These are phyloP conservation scores for Clarireedia paspali DNA, from an alignment of 2,329 filamentous ascomycete genomes.

Conservation along the genomic window DNA sequence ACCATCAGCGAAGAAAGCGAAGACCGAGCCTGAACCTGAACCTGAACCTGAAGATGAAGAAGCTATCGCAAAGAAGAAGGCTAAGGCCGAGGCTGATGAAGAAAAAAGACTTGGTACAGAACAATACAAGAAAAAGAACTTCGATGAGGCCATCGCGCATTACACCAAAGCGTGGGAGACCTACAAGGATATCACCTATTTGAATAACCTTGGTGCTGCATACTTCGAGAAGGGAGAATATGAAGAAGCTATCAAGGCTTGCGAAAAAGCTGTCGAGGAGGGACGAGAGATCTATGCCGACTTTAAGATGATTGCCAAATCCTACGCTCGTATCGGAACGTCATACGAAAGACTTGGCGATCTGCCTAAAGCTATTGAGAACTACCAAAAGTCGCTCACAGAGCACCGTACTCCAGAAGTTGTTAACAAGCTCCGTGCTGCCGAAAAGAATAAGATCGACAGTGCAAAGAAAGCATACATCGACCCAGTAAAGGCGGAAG, in stretches of 20 bases:
- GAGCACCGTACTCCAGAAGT: conserved; percentile 96
- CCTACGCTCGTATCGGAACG: conserved; percentile 92
- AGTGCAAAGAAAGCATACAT: conserved; percentile 73
- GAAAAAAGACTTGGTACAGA: conserved; percentile 93
- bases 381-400: conserved; percentile 89
- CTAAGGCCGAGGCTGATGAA: conserved; percentile 86
- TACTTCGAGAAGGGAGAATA: conserved; percentile 96
- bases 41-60: conserved; percentile 73
- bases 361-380: conserved; percentile 69
- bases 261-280: conserved; percentile 81
- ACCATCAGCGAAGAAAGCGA: conserved; percentile 40
- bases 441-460: conserved; percentile 79
- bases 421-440: conserved; percentile 81
- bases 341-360: conserved; percentile 88
- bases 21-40: conserved; percentile 50
- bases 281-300: conserved; percentile 85
- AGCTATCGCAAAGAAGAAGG: conserved; percentile 73
- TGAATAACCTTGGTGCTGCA: conserved; percentile 92
- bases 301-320: conserved; percentile 97
- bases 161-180: conserved; percentile 93
- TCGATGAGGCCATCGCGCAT: conserved; percentile 89
- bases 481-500: conserved; percentile 85
- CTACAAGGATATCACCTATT: conserved; percentile 93
- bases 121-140: conserved; percentile 96
- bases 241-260: conserved; percentile 76